A percentile compares a stretch with the other conserved stretches of the same genome.
phyloP scores from a whole-genome alignment of 2,329 filamentous ascomycete genomes.

The Chrysoporthe austroafricana region DNA sequence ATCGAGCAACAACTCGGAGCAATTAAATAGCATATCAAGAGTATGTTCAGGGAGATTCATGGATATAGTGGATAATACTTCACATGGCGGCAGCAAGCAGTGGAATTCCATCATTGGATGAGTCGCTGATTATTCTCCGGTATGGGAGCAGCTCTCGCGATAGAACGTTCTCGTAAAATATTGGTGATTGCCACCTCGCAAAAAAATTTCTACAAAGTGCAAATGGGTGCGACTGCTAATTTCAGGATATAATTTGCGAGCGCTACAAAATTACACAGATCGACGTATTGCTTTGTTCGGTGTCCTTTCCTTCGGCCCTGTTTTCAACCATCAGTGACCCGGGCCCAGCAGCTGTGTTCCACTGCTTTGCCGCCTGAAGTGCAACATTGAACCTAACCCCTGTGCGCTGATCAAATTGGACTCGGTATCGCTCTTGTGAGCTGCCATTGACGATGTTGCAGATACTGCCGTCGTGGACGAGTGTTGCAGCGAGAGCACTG shows the following conservation, averaged over 20 bases:
- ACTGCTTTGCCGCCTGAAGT: not conserved
- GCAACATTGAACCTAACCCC: no score
- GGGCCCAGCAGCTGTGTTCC: not conserved
- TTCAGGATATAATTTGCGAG: no score
- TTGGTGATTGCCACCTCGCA: not conserved
- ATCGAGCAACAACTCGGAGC: not conserved
- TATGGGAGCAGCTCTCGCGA: not conserved
- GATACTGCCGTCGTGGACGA: no score
- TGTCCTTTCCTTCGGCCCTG: not conserved
- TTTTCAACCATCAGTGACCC: not conserved
- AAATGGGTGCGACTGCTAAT: no score
- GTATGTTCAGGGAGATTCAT: not conserved
- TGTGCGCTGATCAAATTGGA: no score
- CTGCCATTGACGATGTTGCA: no score
- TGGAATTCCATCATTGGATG: conserved; percentile 1
- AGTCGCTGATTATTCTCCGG: not conserved
- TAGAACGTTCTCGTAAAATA: not conserved
- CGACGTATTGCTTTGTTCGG: not conserved
- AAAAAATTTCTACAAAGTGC: not conserved
- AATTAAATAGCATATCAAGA: not conserved
- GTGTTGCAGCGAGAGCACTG: no score
- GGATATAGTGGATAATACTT: not conserved
- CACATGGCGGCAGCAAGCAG: not conserved
- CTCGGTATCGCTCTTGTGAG: no score
- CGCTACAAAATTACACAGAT: not conserved